A percentile compares a stretch with the other conserved stretches of the same genome.
These are phyloP conservation scores for Fusarium sp. DNA, from an alignment of 2,329 filamentous ascomycete genomes.

Conservation along the genomic window DNA sequence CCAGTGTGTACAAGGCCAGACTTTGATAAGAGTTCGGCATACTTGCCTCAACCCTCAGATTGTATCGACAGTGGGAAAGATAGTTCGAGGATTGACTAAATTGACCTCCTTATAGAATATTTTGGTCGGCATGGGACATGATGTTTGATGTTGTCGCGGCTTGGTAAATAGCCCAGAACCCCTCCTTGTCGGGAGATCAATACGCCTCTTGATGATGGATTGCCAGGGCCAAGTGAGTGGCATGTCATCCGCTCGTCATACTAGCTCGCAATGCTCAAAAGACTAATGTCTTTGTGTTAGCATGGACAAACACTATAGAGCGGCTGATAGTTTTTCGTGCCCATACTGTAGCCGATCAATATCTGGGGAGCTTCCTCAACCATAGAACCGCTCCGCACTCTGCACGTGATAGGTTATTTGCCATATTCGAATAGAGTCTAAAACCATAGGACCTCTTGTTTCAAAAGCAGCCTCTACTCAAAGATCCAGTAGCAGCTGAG, in stretches of 20 bases:
- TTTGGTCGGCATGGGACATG: neutral
- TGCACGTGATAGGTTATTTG: no score
- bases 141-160: neutral
- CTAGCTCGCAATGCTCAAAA: neutral
- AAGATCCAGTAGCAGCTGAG: slow-evolving; percentile 88
- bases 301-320: no score
- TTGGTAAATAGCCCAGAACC: neutral
- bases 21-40: neutral
- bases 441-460: neutral
- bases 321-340: neutral
- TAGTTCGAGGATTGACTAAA: neutral
- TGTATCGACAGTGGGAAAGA: no score
- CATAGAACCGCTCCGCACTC: neutral
- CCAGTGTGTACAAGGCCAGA: neutral
- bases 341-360: neutral
- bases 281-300: neutral
- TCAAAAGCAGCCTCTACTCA: slow-evolving; percentile 54
- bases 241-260: no score
- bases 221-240: neutral
- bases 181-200: neutral
- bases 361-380: neutral
- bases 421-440: neutral
- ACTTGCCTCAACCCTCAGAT: neutral
- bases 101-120: neutral
- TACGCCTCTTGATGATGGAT: neutral